Conservation (phyloP, 192 early-diverging fungal species). For the Backusella liffmaniae region DNA sequence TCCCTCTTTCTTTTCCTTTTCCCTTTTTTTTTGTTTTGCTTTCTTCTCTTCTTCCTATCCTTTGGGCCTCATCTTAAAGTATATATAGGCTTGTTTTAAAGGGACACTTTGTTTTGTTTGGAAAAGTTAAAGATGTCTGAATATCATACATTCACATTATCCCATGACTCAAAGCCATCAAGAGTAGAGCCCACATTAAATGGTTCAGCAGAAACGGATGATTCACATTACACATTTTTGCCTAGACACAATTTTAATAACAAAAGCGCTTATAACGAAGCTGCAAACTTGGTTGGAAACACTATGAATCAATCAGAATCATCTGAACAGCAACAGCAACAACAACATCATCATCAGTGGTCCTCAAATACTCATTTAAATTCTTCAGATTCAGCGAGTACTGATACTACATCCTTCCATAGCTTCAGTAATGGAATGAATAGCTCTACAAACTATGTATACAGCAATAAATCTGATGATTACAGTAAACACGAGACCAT, state of each 20-base stretch:
- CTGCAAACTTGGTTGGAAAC: not conserved
- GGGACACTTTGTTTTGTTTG: no score
- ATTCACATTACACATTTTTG: not conserved
- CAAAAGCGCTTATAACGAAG: not conserved
- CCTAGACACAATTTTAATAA: constrained; percentile 6
- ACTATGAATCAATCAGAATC: constrained; percentile 1
- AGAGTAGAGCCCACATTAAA: not conserved
- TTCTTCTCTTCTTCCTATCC: not conserved
- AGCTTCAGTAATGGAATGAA: not conserved
- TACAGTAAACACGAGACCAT: not conserved
- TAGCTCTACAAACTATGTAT: not conserved
- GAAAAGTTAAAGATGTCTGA: constrained; percentile 3
- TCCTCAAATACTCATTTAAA: constrained; percentile 6
- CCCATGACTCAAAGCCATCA: constrained; percentile 8
- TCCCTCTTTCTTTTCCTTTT: not conserved
- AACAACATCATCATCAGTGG: not conserved
- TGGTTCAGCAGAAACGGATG: not conserved
- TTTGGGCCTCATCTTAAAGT: not conserved
- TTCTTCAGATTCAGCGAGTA: not conserved
- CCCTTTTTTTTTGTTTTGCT: not conserved
- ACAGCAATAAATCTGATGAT: constrained; percentile 1
- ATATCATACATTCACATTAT: constrained; percentile 14
- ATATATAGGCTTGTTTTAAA: not conserved
- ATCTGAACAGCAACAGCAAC: not conserved
- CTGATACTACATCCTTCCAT: not conserved